These are phyloP conservation scores for Leccinum truebloodii DNA, from an alignment of 768 basidiomycete species.

Conservation along the genomic window DNA sequence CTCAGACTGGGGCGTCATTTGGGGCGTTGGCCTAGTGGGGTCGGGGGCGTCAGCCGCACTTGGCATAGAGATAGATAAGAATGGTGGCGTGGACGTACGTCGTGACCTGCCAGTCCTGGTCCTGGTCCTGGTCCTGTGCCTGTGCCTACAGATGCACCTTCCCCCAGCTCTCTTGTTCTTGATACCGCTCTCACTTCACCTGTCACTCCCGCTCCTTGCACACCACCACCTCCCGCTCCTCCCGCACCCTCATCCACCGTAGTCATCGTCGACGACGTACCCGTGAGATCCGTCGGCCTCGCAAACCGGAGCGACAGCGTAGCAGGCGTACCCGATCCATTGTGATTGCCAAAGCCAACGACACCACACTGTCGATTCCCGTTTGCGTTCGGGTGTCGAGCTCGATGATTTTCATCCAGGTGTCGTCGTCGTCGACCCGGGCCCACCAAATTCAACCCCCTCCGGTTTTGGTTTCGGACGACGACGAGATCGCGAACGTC, in stretches of 20 bases:
- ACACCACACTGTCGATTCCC: no score
- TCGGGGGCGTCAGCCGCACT: background rate
- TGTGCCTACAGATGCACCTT: no score
- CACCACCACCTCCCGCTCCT: no score
- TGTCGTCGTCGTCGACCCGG: background rate
- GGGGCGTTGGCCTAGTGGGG: background rate
- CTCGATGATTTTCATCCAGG: conserved; percentile 2
- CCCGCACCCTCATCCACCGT: background rate
- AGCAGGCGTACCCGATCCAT: background rate
- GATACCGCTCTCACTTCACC: background rate
- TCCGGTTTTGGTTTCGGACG: background rate
- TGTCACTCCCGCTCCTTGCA: background rate
- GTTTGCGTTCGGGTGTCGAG: background rate
- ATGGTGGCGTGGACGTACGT: background rate
- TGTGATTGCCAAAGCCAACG: no score
- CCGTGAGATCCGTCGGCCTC: conserved; percentile 14
- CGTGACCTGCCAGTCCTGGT: background rate
- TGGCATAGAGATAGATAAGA: background rate
- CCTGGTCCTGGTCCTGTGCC: background rate
- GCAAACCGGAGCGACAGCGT: conserved; percentile 28
- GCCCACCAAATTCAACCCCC: background rate
- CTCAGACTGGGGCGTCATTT: background rate
- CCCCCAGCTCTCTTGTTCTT: no score
- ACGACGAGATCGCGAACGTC: background rate
- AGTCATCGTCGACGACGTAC: background rate